Evolutionary conservation across 192 early-diverging fungal species (phyloP).

Genomic region (Podila clonocystis): DNA sequence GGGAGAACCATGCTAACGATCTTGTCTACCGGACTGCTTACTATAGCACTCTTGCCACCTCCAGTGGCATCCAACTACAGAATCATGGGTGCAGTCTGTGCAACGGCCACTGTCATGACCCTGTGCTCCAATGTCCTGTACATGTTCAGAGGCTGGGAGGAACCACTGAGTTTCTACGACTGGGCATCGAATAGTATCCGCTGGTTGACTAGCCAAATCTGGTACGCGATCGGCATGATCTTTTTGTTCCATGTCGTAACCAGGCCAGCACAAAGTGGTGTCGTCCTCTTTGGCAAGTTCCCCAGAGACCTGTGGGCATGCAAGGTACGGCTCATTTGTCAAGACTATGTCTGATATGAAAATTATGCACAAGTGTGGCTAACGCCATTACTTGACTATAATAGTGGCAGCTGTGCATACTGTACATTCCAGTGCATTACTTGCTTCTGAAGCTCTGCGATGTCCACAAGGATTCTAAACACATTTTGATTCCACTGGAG

Average conservation of each 20-base stretch:
- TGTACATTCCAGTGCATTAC: slow-evolving; percentile 42
- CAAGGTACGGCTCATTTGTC: slow-evolving; percentile 25
- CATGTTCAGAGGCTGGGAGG: slow-evolving; percentile 49
- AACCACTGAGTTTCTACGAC: slow-evolving; percentile 44
- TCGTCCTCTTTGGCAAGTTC: slow-evolving; percentile 44
- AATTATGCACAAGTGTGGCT: not conserved
- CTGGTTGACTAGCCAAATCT: slow-evolving; percentile 50
- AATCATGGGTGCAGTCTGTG: slow-evolving; percentile 37
- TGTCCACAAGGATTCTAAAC: slow-evolving; percentile 33
- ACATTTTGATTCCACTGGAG: slow-evolving; percentile 40
- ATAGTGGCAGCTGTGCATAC: slow-evolving; percentile 44
- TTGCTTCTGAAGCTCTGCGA: slow-evolving; percentile 29
- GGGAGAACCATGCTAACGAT: not conserved
- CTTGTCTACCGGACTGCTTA: not conserved
- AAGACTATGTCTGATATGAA: not conserved
- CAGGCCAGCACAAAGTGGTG: slow-evolving; percentile 45
- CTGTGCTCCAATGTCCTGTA: slow-evolving; percentile 43
- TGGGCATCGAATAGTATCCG: slow-evolving; percentile 40
- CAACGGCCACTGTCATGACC: slow-evolving; percentile 28
- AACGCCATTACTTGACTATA: not conserved
- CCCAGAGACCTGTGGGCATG: slow-evolving; percentile 38
- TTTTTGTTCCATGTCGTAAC: slow-evolving; percentile 49
- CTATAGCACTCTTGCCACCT: slow-evolving; percentile 36
- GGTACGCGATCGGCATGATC: slow-evolving; percentile 53
- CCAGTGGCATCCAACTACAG: slow-evolving; percentile 29